Evolutionary conservation across 495 filamentous ascomycete species (phyloP), one percentile per base, ranked within the genome.

Genomic region (Choiromyces venosus): DNA sequence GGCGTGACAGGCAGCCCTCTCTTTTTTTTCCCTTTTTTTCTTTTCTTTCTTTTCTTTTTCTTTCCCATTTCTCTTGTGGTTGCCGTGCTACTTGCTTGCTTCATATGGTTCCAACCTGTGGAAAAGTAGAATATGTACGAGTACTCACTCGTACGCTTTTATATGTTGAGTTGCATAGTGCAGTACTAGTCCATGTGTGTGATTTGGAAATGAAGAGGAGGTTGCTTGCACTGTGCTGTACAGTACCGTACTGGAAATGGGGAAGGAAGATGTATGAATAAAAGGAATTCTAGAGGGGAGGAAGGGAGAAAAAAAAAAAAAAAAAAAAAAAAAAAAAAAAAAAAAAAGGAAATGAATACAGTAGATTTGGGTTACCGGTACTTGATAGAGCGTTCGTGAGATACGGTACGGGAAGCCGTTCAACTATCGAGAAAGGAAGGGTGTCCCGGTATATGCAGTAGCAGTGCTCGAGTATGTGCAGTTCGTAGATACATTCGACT

Each of bases 1-100:
- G 52, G 52, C 52, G n/a, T 61, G 52, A 61, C 52, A 61, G n/a
- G 52, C 52, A 61, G n/a, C 52, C 52, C 52, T 29, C 52, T 29
- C 52, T 61, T 3, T 61, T 21, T 29, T 10, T n/a, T 7, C n/a
- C 16, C 14, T 29, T 4, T 16, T 61, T 56, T 2, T 12, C 12
- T 56, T 12, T 29, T 56, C 29, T 29, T 6, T 0, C 16, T 29
- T 29, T 56, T 29, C 6, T 29, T 14, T 9, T 1, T 2, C 29
- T 61, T 61, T 61, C 52, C 52, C 52, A n/a, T 61, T 61, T 61
- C 52, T 14, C 25, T 29, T 61, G 10, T 61, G 52, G n/a, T 61
- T 29, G 52, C 52, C 52, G n/a, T 61, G 52, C 21, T 52, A 8
- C 44, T 52, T 52, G 7, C 52, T 61, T 61, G n/a, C 52, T 29